Conservation (phyloP, 345 rosid genomes). For the Gossypium arboreum region DNA sequence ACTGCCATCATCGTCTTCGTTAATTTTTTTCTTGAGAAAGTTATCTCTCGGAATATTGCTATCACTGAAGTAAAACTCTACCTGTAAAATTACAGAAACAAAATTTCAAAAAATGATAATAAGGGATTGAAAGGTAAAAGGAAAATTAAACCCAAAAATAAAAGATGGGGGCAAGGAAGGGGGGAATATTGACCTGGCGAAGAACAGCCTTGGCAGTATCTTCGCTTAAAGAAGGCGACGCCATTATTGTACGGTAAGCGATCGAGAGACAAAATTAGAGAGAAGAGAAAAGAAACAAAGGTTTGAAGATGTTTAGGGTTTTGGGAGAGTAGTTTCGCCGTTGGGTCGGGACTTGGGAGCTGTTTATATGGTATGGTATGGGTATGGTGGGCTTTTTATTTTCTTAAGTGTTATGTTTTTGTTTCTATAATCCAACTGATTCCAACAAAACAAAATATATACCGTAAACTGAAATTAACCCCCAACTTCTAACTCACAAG, state of each 20-base stretch:
- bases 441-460: too few relatives aligned
- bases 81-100: constrained; percentile 34
- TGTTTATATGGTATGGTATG: too few relatives aligned
- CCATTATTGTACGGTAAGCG: constrained; percentile 25
- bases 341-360: background rate
- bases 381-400: background rate
- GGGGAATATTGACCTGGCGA: constrained; percentile 51
- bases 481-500: too few relatives aligned
- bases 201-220: constrained; percentile 62
- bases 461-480: too few relatives aligned
- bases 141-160: background rate
- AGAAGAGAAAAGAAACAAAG: background rate
- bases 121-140: background rate
- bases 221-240: constrained; percentile 55
- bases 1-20: constrained; percentile 74
- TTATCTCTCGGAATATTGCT: constrained; percentile 86
- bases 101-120: background rate
- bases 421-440: too few relatives aligned
- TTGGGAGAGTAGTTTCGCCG: background rate
- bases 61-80: constrained; percentile 92
- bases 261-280: background rate
- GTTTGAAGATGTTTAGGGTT: background rate
- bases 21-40: constrained; percentile 59
- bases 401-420: background rate
- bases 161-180: constrained; percentile 5